Base-by-base conservation (phyloP, 371 early-diverging fungal genomes). In the Syncephalastrum sp. region DNA sequence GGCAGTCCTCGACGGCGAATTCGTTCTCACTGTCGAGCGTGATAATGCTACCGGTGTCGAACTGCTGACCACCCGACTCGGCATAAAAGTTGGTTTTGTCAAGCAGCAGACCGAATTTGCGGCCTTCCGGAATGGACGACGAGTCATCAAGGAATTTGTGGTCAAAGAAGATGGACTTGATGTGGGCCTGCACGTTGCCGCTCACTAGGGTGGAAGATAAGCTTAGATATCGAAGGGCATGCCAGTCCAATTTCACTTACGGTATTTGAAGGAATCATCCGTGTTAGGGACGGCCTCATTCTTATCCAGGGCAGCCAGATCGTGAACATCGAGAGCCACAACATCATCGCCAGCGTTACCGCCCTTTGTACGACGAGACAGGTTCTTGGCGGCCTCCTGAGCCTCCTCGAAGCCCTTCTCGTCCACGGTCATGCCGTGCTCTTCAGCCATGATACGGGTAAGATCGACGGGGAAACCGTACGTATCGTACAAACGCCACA, bases 381-480 rank as follows among this genome's bases (percentile, higher is more conserved):
- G 67, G 62, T 88, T 91, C 76, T 89, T 95, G 57, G 98, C 95
- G 54, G 82, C 82, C 61, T 85, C 85, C 75, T 93, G 93, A 60
- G 86, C 91, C 27, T 70, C 72, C 65, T 90, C 82, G 64, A 99
- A 99, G 65, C 83, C 93, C 25, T 80, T 82, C 66, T 94, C 92
- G 69, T 99, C 92, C 17, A 99, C 88, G 15, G 64, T 60, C 53
- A 99, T 73, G 8, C 92, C 94, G 68, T 89, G 90, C 75, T 99
- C 99, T 70, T 97, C 95, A 23, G 98, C 98, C 94, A 99, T 98
- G 50, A 99, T 71, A 60, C 92, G 90, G 7, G 99, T 99, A 57
- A 99, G 81, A 79, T 99, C 99, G 5, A 97, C 92, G 15, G 99
- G 99, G 90, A 99, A 99, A 51, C 99, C 99, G 73, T 94, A 99